Evolutionary conservation across 345 rosid species (phyloP).

Genomic region (Populus alba): DNA sequence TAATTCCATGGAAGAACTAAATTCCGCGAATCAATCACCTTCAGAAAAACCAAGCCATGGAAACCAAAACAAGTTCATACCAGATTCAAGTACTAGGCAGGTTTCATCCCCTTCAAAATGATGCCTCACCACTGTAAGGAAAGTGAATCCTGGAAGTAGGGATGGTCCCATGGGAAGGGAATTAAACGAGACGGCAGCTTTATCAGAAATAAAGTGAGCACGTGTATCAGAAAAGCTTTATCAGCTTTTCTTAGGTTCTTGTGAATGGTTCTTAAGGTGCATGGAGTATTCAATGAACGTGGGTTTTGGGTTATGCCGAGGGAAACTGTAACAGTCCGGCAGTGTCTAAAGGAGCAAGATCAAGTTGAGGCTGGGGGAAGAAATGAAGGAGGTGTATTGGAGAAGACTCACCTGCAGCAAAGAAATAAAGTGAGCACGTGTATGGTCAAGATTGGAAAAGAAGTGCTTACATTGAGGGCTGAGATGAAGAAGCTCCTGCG

Average conservation of each 20-base stretch:
- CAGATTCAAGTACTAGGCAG: slow-evolving; percentile 15
- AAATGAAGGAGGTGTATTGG: too few species aligned
- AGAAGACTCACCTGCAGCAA: too few species aligned
- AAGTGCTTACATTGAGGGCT: too few species aligned
- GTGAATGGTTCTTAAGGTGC: slow-evolving; percentile 49
- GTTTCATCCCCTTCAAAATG: slow-evolving; percentile 13
- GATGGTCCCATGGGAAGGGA: slow-evolving; percentile 19
- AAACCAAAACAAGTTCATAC: not conserved
- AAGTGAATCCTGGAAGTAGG: slow-evolving; percentile 16
- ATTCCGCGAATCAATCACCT: slow-evolving; percentile 19
- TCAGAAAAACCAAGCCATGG: slow-evolving; percentile 19
- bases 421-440: too few species aligned
- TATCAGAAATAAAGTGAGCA: slow-evolving; percentile 45
- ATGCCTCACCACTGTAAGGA: slow-evolving; percentile 13
- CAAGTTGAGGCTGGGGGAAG: too few species aligned
- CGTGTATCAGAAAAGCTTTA: too few species aligned
- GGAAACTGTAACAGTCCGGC: not conserved
- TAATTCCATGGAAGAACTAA: slow-evolving; percentile 18
- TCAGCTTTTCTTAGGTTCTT: slow-evolving; percentile 37
- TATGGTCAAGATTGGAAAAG: too few species aligned
- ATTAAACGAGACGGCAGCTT: slow-evolving; percentile 31
- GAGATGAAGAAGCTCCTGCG: too few species aligned
- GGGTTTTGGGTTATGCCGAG: slow-evolving; percentile 24
- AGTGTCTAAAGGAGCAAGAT: too few species aligned
- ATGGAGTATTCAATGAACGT: slow-evolving; percentile 39